phyloP scores from a whole-genome alignment of 805 yeast genomes.

The Metschnikowia henanensis region DNA sequence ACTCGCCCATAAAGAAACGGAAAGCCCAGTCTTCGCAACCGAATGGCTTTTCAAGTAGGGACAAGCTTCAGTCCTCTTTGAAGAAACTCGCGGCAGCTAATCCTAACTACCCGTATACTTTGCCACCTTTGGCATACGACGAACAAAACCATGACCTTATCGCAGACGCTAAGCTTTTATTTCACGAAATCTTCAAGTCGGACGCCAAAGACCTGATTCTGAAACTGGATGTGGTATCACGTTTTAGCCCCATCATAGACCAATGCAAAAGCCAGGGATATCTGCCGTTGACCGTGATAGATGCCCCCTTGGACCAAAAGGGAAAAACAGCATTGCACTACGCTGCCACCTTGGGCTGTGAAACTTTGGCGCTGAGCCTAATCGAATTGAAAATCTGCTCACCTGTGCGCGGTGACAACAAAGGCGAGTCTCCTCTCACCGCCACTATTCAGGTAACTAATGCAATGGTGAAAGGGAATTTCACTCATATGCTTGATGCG shows the following conservation, averaged over 20 bases:
- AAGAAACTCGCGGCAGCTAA: slow-evolving; percentile 23
- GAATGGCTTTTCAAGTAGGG: background rate
- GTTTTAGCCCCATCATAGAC: slow-evolving; percentile 25
- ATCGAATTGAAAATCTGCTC: slow-evolving; percentile 35
- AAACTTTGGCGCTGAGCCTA: slow-evolving; percentile 33
- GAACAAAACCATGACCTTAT: slow-evolving; percentile 30
- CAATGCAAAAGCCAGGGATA: slow-evolving; percentile 13
- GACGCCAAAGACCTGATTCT: slow-evolving; percentile 25
- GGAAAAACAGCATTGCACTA: slow-evolving; percentile 46
- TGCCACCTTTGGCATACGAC: slow-evolving; percentile 43
- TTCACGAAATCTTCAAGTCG: slow-evolving; percentile 36
- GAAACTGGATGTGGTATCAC: slow-evolving; percentile 23
- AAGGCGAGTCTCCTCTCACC: slow-evolving; percentile 40
- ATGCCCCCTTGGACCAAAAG: slow-evolving; percentile 38
- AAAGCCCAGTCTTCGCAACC: slow-evolving; percentile 12
- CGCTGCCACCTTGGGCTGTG: slow-evolving; percentile 42
- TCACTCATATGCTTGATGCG: slow-evolving; percentile 62
- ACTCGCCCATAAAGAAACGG: slow-evolving; percentile 40
- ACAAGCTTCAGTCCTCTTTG: background rate
- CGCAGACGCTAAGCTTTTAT: slow-evolving; percentile 33
- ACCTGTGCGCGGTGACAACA: slow-evolving; percentile 39
- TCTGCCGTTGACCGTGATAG: slow-evolving; percentile 21
- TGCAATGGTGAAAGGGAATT: slow-evolving; percentile 75
- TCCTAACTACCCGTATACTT: slow-evolving; percentile 47
- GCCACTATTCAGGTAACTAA: slow-evolving; percentile 84